These are phyloP conservation scores for Hymenoscyphus occultus DNA, from an alignment of 2,329 filamentous ascomycete genomes.

Conservation along the genomic window DNA sequence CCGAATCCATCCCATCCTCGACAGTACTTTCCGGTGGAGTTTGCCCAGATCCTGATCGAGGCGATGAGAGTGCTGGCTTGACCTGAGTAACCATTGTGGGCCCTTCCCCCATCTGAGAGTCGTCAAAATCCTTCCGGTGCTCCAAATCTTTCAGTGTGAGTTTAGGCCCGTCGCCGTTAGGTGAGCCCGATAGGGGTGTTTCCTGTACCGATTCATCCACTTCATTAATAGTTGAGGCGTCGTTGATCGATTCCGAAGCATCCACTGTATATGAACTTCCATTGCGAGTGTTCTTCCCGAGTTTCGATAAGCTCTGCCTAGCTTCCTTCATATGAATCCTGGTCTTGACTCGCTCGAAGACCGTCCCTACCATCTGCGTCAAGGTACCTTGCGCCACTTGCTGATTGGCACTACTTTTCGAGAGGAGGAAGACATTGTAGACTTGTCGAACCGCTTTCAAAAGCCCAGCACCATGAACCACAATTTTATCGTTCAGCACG, in stretches of 20 bases:
- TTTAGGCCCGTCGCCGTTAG: conserved; percentile 46
- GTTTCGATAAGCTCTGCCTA: conserved; percentile 51
- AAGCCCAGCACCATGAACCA: conserved; percentile 93
- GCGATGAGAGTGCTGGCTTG: conserved; percentile 44
- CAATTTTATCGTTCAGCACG: conserved; percentile 96
- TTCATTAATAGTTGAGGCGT: conserved; percentile 24
- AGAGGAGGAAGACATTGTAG: conserved; percentile 97
- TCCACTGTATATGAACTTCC: conserved; percentile 35
- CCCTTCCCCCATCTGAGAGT: conserved; percentile 63
- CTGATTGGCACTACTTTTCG: conserved; percentile 90
- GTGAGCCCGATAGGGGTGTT: conserved; percentile 26
- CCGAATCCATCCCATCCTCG: conserved; percentile 56
- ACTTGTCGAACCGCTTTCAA: conserved; percentile 96
- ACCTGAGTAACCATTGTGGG: conserved; percentile 65
- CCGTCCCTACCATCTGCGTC: conserved; percentile 97
- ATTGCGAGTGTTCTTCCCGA: conserved; percentile 32
- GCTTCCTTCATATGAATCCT: conserved; percentile 85
- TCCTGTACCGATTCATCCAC: conserved; percentile 31
- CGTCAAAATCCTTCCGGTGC: conserved; percentile 62
- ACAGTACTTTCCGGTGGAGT: conserved; percentile 52
- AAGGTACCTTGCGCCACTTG: conserved; percentile 95
- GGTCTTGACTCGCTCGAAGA: conserved; percentile 90
- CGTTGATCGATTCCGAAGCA: conserved; percentile 32
- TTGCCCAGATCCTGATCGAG: conserved; percentile 51
- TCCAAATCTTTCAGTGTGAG: conserved; percentile 66